Evolutionary conservation across 2,329 filamentous ascomycete genomes (phyloP).

Genomic region (Botryosphaeria dothidea): DNA sequence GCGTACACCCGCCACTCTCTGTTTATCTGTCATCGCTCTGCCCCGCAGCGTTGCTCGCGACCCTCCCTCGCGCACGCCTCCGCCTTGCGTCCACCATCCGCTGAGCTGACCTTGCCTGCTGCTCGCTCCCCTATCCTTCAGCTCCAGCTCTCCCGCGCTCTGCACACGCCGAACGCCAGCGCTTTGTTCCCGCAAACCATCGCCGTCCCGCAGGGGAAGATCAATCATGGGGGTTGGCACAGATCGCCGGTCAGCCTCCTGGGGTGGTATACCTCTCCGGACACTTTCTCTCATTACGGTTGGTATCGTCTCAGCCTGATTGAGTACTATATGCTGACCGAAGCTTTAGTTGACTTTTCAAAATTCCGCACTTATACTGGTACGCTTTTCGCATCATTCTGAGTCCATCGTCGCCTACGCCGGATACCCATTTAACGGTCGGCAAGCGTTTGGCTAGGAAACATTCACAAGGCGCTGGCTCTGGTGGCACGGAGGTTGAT

Average conservation of each 20-base stretch:
- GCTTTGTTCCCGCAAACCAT: neutral
- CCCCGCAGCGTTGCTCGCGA: neutral
- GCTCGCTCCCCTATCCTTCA: conserved; percentile 5
- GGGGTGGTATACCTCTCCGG: conserved; percentile 65
- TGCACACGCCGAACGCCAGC: neutral
- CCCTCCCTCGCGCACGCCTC: neutral
- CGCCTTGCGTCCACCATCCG: neutral
- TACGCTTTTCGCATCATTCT: conserved; percentile 37
- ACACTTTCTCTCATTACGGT: conserved; percentile 67
- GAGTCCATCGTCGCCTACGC: neutral
- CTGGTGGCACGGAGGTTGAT: conserved; percentile 19
- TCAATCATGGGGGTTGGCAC: conserved; percentile 9
- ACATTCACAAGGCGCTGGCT: conserved; percentile 15
- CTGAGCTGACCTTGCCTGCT: neutral
- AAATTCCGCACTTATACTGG: conserved; percentile 76
- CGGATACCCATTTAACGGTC: neutral
- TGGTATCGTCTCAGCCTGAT: conserved; percentile 28
- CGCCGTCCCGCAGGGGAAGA: conserved; percentile 5
- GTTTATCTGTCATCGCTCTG: neutral
- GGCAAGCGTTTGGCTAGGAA: neutral
- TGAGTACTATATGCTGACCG: conserved; percentile 25
- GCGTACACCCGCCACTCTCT: neutral
- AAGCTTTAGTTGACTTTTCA: conserved; percentile 69
- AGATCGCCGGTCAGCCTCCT: conserved; percentile 28
- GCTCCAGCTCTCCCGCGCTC: neutral